phyloP scores from a whole-genome alignment of 2,329 filamentous ascomycete species.

The Phialophora tarda region DNA sequence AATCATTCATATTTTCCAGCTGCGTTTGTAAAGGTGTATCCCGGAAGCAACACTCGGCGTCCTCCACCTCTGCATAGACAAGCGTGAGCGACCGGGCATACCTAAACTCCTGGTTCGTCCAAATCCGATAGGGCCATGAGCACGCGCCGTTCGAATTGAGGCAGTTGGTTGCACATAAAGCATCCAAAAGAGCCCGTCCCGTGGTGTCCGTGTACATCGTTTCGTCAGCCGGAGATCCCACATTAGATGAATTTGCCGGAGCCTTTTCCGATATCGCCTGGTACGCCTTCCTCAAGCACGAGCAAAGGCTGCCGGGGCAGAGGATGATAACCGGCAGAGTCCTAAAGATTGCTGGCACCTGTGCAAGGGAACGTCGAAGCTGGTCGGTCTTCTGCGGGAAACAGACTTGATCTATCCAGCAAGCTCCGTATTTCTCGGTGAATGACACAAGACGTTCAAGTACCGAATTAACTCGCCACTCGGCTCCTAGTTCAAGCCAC shows the following conservation, averaged over 20 bases:
- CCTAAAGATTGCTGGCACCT: not conserved
- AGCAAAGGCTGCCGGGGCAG: not conserved
- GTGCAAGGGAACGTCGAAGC: not conserved
- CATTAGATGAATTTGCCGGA: not conserved
- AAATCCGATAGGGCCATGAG: not conserved
- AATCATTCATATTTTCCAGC: not conserved
- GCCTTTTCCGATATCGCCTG: not conserved
- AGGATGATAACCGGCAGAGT: not conserved
- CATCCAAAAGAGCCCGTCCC: not conserved
- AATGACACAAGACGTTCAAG: not conserved
- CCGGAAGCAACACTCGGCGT: not conserved
- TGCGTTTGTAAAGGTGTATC: not conserved
- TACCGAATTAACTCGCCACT: not conserved
- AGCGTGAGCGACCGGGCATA: not conserved
- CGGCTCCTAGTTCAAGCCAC: not conserved
- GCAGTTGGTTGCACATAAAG: not conserved
- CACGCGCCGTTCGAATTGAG: slow-evolving; percentile 2
- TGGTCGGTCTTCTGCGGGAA: not conserved
- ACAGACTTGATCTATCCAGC: slow-evolving; percentile 3
- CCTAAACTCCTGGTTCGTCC: not conserved
- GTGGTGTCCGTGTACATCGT: not conserved
- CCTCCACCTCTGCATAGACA: not conserved
- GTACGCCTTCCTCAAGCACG: not conserved
- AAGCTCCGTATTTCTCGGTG: not conserved
- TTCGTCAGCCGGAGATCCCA: not conserved